phyloP scores from a whole-genome alignment of 2,329 filamentous ascomycete species.

The Trichoderma harzianum region DNA sequence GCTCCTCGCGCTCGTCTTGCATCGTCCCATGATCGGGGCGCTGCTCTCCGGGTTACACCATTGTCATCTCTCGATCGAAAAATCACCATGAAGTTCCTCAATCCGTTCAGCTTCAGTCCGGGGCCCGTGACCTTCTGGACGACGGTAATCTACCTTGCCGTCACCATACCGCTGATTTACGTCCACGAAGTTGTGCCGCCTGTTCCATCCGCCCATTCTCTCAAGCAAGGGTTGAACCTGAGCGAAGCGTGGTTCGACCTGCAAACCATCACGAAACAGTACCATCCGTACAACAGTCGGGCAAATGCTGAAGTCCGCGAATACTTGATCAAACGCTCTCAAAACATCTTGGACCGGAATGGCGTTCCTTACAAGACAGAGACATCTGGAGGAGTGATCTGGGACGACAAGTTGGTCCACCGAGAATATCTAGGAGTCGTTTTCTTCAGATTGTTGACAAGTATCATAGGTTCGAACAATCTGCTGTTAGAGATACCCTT shows the following conservation, averaged over 20 bases:
- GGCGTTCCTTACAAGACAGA: constrained; percentile 46
- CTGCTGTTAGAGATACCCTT: not conserved
- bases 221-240: constrained; percentile 66
- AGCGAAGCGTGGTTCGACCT: constrained; percentile 86
- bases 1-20: not conserved
- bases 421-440: too few species aligned
- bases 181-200: constrained; percentile 74
- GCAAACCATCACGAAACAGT: constrained; percentile 66
- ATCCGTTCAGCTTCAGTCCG: constrained; percentile 73
- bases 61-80: not conserved
- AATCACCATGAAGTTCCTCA: constrained; percentile 34
- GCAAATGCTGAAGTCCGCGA: constrained; percentile 76
- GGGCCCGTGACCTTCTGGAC: constrained; percentile 79
- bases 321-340: constrained; percentile 70
- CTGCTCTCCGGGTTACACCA: not conserved
- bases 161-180: constrained; percentile 69
- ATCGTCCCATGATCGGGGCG: not conserved
- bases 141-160: constrained; percentile 69
- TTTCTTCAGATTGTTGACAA: not conserved
- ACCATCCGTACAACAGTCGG: constrained; percentile 86
- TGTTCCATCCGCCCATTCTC: constrained; percentile 50
- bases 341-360: constrained; percentile 65
- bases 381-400: constrained; percentile 31
- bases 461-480: not conserved
- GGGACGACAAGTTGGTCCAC: constrained; percentile 26